Evolutionary conservation across 192 early-diverging fungal species (phyloP).

Genomic region (Coemansia sp.): DNA sequence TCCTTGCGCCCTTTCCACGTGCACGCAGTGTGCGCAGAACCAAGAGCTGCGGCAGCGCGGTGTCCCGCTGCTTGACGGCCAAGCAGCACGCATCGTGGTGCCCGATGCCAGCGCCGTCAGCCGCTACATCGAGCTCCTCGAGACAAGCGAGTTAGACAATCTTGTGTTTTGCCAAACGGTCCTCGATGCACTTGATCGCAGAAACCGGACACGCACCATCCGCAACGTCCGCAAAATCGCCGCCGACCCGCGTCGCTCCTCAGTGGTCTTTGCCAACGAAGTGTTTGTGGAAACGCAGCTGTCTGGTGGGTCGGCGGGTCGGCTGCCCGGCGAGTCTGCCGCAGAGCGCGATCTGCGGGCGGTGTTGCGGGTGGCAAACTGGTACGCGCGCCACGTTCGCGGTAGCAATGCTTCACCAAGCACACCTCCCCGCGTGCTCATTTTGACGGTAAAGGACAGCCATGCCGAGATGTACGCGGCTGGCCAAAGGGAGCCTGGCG

Average conservation of each 20-base stretch:
- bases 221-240: conserved; percentile 64
- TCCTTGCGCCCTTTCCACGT: conserved; percentile 26
- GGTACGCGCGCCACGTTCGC: conserved; percentile 62
- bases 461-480: not conserved
- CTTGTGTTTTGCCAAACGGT: conserved; percentile 72
- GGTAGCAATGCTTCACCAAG: not conserved
- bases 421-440: conserved; percentile 30
- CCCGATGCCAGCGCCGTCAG: conserved; percentile 48
- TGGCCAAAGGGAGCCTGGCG: conserved; percentile 13
- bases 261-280: conserved; percentile 72
- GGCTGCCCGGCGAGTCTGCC: not conserved
- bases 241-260: conserved; percentile 58
- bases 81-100: conserved; percentile 13
- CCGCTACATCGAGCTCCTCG: conserved; percentile 72
- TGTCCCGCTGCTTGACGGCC: conserved; percentile 26
- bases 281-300: conserved; percentile 58
- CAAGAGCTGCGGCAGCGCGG: conserved; percentile 11
- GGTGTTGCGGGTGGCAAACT: conserved; percentile 56
- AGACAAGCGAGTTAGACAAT: conserved; percentile 61
- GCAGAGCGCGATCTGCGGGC: conserved; percentile 61
- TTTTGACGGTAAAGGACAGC: conserved; percentile 31
- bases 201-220: conserved; percentile 65
- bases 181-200: conserved; percentile 60
- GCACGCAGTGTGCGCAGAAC: conserved; percentile 31
- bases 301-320: conserved; percentile 9